These are phyloP conservation scores for Encephalitozoon romaleae DNA, from an alignment of 371 early-diverging fungal genomes.

Conservation along the genomic window DNA sequence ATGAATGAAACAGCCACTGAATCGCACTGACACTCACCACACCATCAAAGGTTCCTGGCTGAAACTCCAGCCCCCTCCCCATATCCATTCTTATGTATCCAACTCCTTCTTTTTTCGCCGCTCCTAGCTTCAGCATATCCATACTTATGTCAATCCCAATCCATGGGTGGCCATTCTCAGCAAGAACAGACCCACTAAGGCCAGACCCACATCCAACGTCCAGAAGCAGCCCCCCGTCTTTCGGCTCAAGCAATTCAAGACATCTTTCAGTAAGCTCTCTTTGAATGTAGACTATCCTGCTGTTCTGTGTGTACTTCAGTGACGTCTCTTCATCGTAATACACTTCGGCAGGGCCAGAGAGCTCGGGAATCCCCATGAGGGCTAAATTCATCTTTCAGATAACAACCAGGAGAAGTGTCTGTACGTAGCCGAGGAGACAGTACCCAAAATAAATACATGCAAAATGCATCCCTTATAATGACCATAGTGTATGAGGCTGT, in stretches of 20 bases:
- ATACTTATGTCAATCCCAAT: constrained; percentile 87
- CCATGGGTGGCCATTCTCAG: constrained; percentile 82
- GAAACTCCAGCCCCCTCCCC: constrained; percentile 81
- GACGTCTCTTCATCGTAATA: constrained; percentile 56
- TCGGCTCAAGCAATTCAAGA: constrained; percentile 52
- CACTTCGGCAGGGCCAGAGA: constrained; percentile 45
- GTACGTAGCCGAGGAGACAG: neutral
- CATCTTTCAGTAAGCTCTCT: constrained; percentile 52
- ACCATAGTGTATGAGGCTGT: neutral
- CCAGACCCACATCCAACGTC: constrained; percentile 94
- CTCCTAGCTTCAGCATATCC: constrained; percentile 67
- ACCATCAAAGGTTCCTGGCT: constrained; percentile 91
- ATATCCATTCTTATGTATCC: constrained; percentile 69
- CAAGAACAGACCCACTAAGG: constrained; percentile 79
- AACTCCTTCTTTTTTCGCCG: neutral
- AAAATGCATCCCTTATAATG: neutral
- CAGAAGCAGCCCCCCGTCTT: constrained; percentile 63
- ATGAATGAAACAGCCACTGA: constrained; percentile 97
- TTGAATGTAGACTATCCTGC: constrained; percentile 55
- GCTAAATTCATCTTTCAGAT: neutral
- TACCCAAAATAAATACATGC: neutral
- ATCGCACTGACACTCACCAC: constrained; percentile 90
- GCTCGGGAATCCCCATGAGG: constrained; percentile 48
- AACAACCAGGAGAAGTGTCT: neutral
- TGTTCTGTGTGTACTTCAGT: constrained; percentile 56